Base-by-base conservation (phyloP, 208 protist species). In the Acanthamoeba sp. region DNA sequence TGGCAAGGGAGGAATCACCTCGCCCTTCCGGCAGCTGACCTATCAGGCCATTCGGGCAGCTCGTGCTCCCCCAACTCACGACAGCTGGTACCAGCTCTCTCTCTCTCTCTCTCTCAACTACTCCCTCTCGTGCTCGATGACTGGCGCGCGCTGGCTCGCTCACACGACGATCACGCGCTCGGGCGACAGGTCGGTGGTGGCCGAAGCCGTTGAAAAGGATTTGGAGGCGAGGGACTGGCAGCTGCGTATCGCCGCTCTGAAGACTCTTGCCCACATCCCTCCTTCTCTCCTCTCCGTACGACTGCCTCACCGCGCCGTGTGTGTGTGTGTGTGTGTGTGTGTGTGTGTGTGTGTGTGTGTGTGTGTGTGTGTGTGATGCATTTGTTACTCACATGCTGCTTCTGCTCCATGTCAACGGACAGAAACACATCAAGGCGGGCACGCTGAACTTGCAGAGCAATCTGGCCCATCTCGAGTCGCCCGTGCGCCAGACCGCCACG, bases 161-260 rank as follows among this genome's bases (percentile, higher is more conserved):
- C 32, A 38, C 57, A n/a, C 57, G 64, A 12, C 3, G 64, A 3
- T 73, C 29, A 38, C 32, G 36, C 38, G 36, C 38, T 59, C 22
- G 12, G 55, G 55, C 48, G 22, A n/a, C 32, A 90, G 82, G 82
- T 1, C 82, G 50, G 82, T 90, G 22, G 82, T 90, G 27, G 34
- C n/a, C 16, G 48, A 66, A 40, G 82, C 82, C 20, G 34, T 90
- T 2, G 82, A 59, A 27, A 90, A 69, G 34, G 82, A 90, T 38
- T 10, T 90, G 29, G 32, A 27, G 3, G n/a, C 82, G 24, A 59
- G 82, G 38, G 82, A 90, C 48, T 90, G 82, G 82, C 82, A 90
- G 57, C 82, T 90, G 82, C 48, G 82, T 71, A 69, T 69, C 52
- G 82, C 82, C 57, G 82, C 82, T 40, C 29, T 90, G 29, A 90